Evolutionary conservation across 2,329 filamentous ascomycete species (phyloP).

Genomic region (Fusarium sp.): DNA sequence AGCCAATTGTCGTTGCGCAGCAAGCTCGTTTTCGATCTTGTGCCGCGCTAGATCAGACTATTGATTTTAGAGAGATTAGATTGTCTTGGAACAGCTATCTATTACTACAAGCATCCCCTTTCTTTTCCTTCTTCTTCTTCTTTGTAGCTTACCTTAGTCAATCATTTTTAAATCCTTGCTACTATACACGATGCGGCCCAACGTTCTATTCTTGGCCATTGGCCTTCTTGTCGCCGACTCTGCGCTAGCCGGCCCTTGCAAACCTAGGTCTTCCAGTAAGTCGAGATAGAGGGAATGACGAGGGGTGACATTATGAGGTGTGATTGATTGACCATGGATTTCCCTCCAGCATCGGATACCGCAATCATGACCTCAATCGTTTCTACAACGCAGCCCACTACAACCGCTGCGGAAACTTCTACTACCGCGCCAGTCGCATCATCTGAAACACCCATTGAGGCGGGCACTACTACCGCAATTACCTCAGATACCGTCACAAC

Average conservation of each 20-base stretch:
- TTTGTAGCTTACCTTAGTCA: background rate
- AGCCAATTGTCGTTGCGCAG: background rate
- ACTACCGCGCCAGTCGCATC: too few relatives aligned
- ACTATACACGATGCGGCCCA: background rate
- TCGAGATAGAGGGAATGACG: background rate
- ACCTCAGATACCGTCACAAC: background rate
- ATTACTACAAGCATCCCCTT: background rate
- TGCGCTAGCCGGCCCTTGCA: background rate
- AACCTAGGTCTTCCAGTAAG: background rate
- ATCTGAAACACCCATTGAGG: background rate
- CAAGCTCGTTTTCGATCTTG: background rate
- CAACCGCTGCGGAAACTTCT: background rate
- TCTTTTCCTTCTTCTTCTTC: background rate
- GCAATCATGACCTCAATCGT: background rate
- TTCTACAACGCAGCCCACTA: background rate
- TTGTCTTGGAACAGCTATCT: background rate
- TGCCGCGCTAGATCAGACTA: background rate
- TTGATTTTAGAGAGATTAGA: background rate
- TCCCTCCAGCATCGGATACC: background rate
- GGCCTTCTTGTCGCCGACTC: background rate
- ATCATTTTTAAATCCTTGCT: background rate
- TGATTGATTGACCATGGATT: background rate
- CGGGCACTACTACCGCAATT: background rate
- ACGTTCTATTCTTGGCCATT: background rate
- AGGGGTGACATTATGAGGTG: background rate